Base-by-base conservation (phyloP, 257 asterid species). In the Penstemon eatonii region DNA sequence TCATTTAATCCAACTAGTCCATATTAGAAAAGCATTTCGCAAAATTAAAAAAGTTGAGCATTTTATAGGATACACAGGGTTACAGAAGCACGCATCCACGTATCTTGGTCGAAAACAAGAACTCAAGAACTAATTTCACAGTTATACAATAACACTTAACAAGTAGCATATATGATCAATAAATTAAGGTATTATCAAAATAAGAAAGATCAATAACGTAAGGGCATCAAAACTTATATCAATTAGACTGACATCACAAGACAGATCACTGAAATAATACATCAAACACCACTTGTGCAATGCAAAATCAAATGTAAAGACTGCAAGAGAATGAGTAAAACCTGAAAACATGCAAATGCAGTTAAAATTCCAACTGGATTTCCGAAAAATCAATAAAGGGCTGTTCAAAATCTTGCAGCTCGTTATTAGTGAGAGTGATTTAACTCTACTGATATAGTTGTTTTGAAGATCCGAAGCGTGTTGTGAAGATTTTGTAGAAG, bases 281-380 rank as follows among this genome's bases (percentile, higher is more conserved):
- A 43, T 25, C 62, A 58, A 68, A 68, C 73, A 68, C 19, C 44
- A 5, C 36, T 6, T 54, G 66, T 10, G 73, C 70, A 65, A 8
- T 19, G 39, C 18, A 51, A 41, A 60, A 44, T 46, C 38, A 41
- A 33, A 4, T 15, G 54, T 40, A 8, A 25, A n/a, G 67, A 73
- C 13, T 54, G 25, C 57, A 40, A 67, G 43, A 65, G 46, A 7
- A 15, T 69, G 56, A 59, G 13, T 37, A 12, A 49, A 76, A 80
- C 81, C 72, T 80, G 79, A 56, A 76, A 10, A 19, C 56, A 25
- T 4, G 50, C 74, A 65, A 65, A 60, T 66, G 65, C 57, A 59
- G 78, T 56, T 19, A 37, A 15, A 67, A 67, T 58, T 67, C 55
- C 65, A 63, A 43, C 72, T 62, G 67, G 75, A 65, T 56, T 36